These are phyloP conservation scores for Alternaria burnsii DNA, from an alignment of 2,329 filamentous ascomycete genomes.

Conservation along the genomic window DNA sequence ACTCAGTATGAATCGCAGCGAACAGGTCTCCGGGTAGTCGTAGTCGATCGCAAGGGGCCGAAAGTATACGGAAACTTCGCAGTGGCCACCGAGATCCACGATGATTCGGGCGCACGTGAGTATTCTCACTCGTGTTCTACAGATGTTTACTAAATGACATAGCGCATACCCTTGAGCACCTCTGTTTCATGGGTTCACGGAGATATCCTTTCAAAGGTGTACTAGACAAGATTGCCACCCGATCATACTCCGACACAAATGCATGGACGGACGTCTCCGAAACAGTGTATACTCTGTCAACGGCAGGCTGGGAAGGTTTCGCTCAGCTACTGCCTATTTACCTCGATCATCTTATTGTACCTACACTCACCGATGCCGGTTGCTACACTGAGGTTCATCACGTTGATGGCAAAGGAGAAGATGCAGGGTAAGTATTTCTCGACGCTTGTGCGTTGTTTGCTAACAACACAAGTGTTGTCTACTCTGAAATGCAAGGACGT, in stretches of 20 bases:
- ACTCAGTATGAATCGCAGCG: constrained; percentile 95
- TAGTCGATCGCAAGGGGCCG: constrained; percentile 92
- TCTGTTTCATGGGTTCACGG: constrained; percentile 76
- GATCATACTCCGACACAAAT: constrained; percentile 93
- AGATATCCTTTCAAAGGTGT: constrained; percentile 95
- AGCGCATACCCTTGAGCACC: constrained; percentile 62
- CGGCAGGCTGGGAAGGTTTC: constrained; percentile 96
- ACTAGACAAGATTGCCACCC: constrained; percentile 89
- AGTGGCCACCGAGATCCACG: constrained; percentile 94
- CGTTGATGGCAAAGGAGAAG: constrained; percentile 89
- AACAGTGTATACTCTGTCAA: constrained; percentile 94
- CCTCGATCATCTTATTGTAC: constrained; percentile 90
- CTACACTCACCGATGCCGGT: constrained; percentile 89
- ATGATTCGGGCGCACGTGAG: constrained; percentile 85
- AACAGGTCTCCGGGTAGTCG: constrained; percentile 93
- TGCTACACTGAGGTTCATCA: constrained; percentile 98
- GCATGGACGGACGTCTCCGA: constrained; percentile 98
- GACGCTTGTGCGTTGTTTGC: not conserved
- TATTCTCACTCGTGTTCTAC: not conserved
- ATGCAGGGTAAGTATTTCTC: constrained; percentile 68
- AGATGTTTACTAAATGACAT: constrained; percentile 13
- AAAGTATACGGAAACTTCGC: constrained; percentile 91
- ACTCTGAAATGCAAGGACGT: constrained; percentile 98
- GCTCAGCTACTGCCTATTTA: constrained; percentile 93
- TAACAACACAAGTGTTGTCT: constrained; percentile 73